Evolutionary conservation across 305 asterid genomes (phyloP).

Genomic region (Rubia peregrina): DNA sequence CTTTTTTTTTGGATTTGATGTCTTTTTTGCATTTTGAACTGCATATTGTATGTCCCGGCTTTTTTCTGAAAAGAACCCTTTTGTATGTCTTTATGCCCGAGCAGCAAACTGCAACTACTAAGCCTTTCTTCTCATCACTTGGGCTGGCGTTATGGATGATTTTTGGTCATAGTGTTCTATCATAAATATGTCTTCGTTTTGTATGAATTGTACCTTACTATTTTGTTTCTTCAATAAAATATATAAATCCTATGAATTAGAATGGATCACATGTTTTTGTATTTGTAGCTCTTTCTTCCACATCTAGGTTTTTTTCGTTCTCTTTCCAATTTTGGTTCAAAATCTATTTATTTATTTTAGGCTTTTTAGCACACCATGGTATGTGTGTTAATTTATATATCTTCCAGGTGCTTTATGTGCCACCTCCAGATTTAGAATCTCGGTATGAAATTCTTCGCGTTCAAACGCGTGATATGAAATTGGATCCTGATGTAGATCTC

Average conservation of each 20-base stretch:
- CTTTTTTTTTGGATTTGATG: not conserved
- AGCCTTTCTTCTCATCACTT: not conserved
- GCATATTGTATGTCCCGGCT: not conserved
- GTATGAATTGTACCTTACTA: too few species aligned
- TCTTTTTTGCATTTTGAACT: not conserved
- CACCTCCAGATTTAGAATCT: conserved; percentile 82
- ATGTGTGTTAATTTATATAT: not conserved
- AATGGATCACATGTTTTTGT: too few species aligned
- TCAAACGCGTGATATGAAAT: conserved; percentile 65
- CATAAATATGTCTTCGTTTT: not conserved
- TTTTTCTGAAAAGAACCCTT: not conserved
- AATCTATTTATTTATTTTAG: not conserved
- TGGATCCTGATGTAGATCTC: conserved; percentile 52
- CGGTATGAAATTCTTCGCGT: conserved; percentile 70
- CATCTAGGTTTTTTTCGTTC: too few species aligned
- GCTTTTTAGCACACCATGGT: not conserved
- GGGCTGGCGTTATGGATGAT: too few species aligned
- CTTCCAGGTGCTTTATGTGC: conserved; percentile 70
- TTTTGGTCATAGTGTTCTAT: too few species aligned
- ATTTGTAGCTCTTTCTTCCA: too few species aligned
- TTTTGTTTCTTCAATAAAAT: too few species aligned
- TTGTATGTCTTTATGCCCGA: not conserved
- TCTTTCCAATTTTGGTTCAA: not conserved
- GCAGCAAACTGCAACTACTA: conserved; percentile 1
- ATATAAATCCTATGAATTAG: too few species aligned